Evolutionary conservation across 2,329 filamentous ascomycete species (phyloP), one percentile per base, ranked within the genome.

Genomic region (Zymoseptoria ardabiliae): DNA sequence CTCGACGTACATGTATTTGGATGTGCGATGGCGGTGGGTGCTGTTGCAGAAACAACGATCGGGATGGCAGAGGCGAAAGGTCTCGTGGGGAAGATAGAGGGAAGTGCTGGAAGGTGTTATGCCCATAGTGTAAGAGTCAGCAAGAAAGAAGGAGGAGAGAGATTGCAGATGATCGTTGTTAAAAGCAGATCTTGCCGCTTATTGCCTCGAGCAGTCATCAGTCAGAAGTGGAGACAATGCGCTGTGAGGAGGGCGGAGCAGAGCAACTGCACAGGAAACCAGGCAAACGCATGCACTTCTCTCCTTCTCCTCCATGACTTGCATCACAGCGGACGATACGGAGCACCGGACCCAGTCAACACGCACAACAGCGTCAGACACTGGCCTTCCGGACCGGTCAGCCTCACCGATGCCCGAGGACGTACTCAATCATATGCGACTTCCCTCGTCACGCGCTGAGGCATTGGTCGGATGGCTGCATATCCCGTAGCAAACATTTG

Each of bases 1-100:
- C 51, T 70, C 68, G 10, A 68, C 61, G 60, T 69, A 68, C 9
- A 68, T 61, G 57, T 66, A 69, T 19, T 63, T 59, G 51, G 58
- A 58, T 25, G 56, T 62, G 11, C 61, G 57, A 54, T 66, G 65
- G 22, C 22, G 51, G 45, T 58, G 62, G n/a, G 55, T 51, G 9
- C 61, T 49, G 50, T 62, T 56, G 58, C 67, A 68, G 56, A 63
- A 68, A 57, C 66, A 68, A 52, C 56, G 55, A 30, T 63, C 61
- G 3, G 63, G 60, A 35, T 57, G 23, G 61, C 67, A 70, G 49
- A 61, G 41, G 45, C 66, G 65, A n/a, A 69, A 61, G 35, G 59
- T 58, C 56, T 68, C 65, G 52, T 65, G 64, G 20, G 68, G 68
- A 22, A 68, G 61, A 58, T 62, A 66, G 53, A 67, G 55, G 59